Percentiles rank a stretch among this genome's conserved stretches.
Conservation (phyloP, 2,329 filamentous ascomycete species). For the Nannizziopsis barbatae region DNA sequence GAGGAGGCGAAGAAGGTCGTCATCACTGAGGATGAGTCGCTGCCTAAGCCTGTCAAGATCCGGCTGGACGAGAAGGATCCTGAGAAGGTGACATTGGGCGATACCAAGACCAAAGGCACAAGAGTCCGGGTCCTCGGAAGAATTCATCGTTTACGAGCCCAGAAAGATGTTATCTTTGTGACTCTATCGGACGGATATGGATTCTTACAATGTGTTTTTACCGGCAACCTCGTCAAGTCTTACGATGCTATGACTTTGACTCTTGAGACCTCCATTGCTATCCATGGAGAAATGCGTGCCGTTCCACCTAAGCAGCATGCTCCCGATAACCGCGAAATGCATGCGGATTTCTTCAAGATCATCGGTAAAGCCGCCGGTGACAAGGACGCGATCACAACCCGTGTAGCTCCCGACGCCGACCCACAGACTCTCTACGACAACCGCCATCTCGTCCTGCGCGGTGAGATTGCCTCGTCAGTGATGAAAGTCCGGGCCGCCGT, state of each 20-base stretch:
- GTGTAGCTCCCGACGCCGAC: conserved; percentile 57
- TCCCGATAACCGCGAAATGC: conserved; percentile 73
- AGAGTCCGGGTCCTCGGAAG: conserved; percentile 71
- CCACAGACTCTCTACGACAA: conserved; percentile 66
- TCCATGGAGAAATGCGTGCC: conserved; percentile 72
- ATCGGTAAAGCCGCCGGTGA: conserved; percentile 70
- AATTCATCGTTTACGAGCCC: conserved; percentile 67
- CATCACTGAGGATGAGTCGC: conserved; percentile 55
- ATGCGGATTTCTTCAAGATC: conserved; percentile 79
- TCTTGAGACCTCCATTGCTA: conserved; percentile 73
- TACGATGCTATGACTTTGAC: conserved; percentile 81
- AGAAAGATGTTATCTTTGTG: conserved; percentile 78
- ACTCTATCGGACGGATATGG: conserved; percentile 78
- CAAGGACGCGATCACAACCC: conserved; percentile 85
- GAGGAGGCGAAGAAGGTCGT: conserved; percentile 74
- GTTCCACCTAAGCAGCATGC: conserved; percentile 69
- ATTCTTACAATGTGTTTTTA: conserved; percentile 72
- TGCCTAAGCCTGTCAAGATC: conserved; percentile 65
- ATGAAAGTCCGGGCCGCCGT: conserved; percentile 77
- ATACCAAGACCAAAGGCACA: conserved; percentile 45
- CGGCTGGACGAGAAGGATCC: conserved; percentile 61
- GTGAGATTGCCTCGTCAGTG: conserved; percentile 70
- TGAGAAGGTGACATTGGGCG: conserved; percentile 42
- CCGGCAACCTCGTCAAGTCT: conserved; percentile 74
- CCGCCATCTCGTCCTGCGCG: conserved; percentile 73